Evolutionary conservation across 1,284 basidiomycete species (phyloP).

Genomic region (Butyriboletus appendiculatus): DNA sequence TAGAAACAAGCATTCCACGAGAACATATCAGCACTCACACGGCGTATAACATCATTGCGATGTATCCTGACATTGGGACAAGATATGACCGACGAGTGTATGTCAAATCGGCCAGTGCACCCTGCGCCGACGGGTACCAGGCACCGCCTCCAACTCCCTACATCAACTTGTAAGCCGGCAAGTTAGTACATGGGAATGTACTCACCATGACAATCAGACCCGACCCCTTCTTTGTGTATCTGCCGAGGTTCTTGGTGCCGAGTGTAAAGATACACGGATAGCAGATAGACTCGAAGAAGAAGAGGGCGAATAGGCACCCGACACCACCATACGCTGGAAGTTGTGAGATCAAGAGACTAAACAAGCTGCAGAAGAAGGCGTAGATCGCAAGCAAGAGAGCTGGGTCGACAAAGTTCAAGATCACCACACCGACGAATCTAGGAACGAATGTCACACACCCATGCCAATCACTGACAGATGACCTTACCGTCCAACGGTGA

Average conservation of each 20-base stretch:
- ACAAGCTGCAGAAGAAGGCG: constrained; percentile 51
- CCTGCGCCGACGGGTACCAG: constrained; percentile 75
- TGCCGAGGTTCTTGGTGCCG: constrained; percentile 69
- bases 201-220: constrained; percentile 64
- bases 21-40: constrained; percentile 41
- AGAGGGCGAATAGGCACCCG: constrained; percentile 64
- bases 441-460: constrained; percentile 2
- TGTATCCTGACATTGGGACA: constrained; percentile 59
- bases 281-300: constrained; percentile 79
- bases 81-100: constrained; percentile 58
- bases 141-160: constrained; percentile 74
- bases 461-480: not conserved
- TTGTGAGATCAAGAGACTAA: constrained; percentile 55
- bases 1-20: not conserved
- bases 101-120: constrained; percentile 58
- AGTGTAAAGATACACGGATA: constrained; percentile 75
- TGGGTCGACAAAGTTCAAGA: constrained; percentile 66
- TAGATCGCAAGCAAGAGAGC: constrained; percentile 63
- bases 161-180: constrained; percentile 1
- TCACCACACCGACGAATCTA: constrained; percentile 63
- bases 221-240: constrained; percentile 69
- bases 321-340: constrained; percentile 58
- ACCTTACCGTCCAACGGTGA: constrained; percentile 62
- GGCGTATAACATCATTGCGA: constrained; percentile 59
- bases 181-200: constrained; percentile 1